phyloP scores from a whole-genome alignment of 495 filamentous ascomycete genomes.

The Cudoniella acicularis region DNA sequence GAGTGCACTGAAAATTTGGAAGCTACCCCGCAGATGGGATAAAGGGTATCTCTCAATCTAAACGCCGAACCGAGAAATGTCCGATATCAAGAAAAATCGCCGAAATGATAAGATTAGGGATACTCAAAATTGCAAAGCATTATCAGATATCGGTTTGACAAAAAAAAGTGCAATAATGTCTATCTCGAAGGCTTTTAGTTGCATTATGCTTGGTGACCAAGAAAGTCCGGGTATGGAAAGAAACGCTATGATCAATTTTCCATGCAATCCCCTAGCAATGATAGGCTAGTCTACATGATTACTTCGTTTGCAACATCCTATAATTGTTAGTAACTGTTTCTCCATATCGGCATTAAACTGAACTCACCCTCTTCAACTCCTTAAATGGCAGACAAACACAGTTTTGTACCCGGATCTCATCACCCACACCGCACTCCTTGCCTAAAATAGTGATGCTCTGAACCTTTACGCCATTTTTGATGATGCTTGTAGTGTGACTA shows the following conservation, averaged over 20 bases:
- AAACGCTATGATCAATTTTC: not conserved
- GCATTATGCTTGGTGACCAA: not conserved
- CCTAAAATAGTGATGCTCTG: constrained; percentile 98
- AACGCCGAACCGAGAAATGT: not conserved
- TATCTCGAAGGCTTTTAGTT: constrained; percentile 2
- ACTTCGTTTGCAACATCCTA: constrained; percentile 92
- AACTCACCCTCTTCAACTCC: constrained; percentile 92
- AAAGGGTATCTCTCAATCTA: not conserved
- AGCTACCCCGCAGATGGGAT: not conserved
- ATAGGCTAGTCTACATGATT: constrained; percentile 66
- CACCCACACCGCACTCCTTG: constrained; percentile 92
- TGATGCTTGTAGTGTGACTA: constrained; percentile 88
- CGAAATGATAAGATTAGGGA: no score
- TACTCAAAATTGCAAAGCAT: no score
- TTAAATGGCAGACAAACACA: constrained; percentile 98
- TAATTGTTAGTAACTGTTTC: constrained; percentile 36
- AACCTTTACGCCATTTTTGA: constrained; percentile 97
- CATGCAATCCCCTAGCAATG: not conserved
- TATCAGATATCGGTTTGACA: no score
- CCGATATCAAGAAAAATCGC: no score
- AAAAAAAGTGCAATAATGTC: constrained; percentile 1
- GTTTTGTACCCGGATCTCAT: constrained; percentile 97
- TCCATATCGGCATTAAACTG: not conserved
- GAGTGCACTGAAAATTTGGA: not conserved
- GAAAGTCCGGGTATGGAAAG: not conserved